Base-by-base conservation (phyloP, 2,329 filamentous ascomycete species). In the Fusarium devonianum region DNA sequence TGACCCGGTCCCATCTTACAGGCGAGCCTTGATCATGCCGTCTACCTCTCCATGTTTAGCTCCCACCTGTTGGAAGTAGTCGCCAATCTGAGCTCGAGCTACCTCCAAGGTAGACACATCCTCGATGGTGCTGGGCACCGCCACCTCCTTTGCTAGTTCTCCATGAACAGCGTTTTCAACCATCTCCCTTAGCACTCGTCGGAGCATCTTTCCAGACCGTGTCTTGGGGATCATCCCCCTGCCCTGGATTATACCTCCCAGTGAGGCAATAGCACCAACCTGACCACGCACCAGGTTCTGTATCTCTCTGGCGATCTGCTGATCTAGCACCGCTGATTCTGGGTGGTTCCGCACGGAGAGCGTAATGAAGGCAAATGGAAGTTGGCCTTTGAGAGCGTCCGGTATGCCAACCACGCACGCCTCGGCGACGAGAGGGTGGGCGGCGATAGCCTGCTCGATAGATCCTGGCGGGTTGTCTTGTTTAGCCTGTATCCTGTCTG, bases 191-290 rank as follows among this genome's bases (percentile, higher is more conserved):
- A 97, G 73, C 22, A 96, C 90, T 17, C 92, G 78, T 4, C 92
- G 79, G 50, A 97, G 72, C 4, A 91, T 96, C 80, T 97, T 97
- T 19, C 93, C 93, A n/a, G 87, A 91, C 19, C 92, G 76, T 12
- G 93, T 97, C 76, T 92, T 92, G 5, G 93, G 92, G 41, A 97
- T 96, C 80, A 96, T 92, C 12, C 87, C 87, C 59, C 85, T 85
- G 28, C 90, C 90, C 58, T 91, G 89, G 41, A 96, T 88, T 65
- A 96, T 88, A 2, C 92, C 92, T 7, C 91, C 91, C 0, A 97
- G 79, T 2, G 84, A 84, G 2, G 93, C 92, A 56, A 97, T 96
- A 16, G 89, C 85, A 6, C 92, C 92, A 44, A 97, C 94, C 65
- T 95, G 89, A 23, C 80, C 78, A 18, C 92, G 85, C 3, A 97